Percentiles rank a stretch among this genome's conserved stretches.
Conservation (phyloP, 169 alveolate genomes). For the Cryptosporidium tyzzeri region DNA sequence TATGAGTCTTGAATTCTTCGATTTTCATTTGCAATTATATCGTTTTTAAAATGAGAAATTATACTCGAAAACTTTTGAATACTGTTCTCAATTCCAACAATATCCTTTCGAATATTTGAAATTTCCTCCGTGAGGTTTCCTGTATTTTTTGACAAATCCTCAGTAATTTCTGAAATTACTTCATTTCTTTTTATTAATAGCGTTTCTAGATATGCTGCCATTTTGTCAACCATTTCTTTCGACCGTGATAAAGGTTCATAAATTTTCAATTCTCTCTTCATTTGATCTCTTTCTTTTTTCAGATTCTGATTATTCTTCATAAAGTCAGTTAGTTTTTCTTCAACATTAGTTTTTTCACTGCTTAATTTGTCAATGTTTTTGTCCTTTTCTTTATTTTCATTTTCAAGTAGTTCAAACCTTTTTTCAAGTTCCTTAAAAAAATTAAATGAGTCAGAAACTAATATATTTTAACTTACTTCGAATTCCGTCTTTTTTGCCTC, state of each 20-base stretch:
- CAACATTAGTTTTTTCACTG: conserved; percentile 10
- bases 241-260: conserved; percentile 54
- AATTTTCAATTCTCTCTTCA: conserved; percentile 43
- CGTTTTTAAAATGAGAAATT: conserved; percentile 48
- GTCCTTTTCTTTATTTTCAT: conserved; percentile 22
- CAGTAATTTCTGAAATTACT: conserved; percentile 38
- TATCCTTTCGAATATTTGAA: conserved; percentile 55
- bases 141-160: conserved; percentile 54
- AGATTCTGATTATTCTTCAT: conserved; percentile 35
- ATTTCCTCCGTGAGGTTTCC: conserved; percentile 44
- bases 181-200: conserved; percentile 64
- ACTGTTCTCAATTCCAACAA: conserved; percentile 45
- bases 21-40: conserved; percentile 33
- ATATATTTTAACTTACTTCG: conserved; percentile 32
- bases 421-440: conserved; percentile 44
- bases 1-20: conserved; percentile 67
- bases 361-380: conserved; percentile 7
- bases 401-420: conserved; percentile 23
- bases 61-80: conserved; percentile 33
- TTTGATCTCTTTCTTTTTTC: conserved; percentile 42
- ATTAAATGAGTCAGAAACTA: neutral
- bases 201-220: conserved; percentile 55
- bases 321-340: neutral
- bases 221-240: conserved; percentile 71
- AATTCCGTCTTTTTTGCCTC: conserved; percentile 35